Evolutionary conservation across 2,329 filamentous ascomycete species (phyloP), one percentile per base, ranked within the genome.

Genomic region (Escovopsis sp.): DNA sequence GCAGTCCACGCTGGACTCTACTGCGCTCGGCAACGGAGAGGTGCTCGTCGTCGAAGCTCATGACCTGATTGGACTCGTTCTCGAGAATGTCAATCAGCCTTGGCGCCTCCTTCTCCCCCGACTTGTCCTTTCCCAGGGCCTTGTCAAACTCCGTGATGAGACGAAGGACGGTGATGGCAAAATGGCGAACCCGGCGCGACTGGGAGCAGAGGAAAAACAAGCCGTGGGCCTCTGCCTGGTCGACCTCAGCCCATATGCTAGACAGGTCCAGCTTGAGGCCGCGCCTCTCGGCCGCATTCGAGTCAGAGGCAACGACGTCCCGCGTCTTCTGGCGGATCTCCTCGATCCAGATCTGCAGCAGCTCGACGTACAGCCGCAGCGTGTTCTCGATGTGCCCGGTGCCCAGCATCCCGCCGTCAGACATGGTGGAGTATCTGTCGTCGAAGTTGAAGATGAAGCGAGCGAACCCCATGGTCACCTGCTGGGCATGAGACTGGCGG

Each of bases 401-500:
- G 0, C 88, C 90, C 17, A 98, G 74, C 78, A 98, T 90, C 3
- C 90, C 90, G 23, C 92, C 90, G 50, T 98, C 90, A 9, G 87
- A 94, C 77, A 96, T 94, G 23, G 90, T 96, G 1, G 88, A 85
- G 55, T 98, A 98, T 17, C 87, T 77, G 45, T 93, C 87, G 54
- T 98, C 92, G 53, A 96, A 98, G 46, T 90, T 94, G 62, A 98
- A 98, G 35, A 98, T 98, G 57, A 96, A 98, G 18, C 87, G 72
- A 27, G 90, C 84, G 57, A 98, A 98, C 0, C 90, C 88, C 57
- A 92, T 94, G 0, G 87, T 94, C 3, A 98, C 90, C 54, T 90
- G 83, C 46, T 98, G 86, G 0, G 90, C 87, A 57, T 94, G 82
- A 7, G 80, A 83, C 50, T 98, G 90, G 23, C 83, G 72, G 10